Evolutionary conservation across 768 basidiomycete genomes (phyloP).

Genomic region (Lactifluus volemus): DNA sequence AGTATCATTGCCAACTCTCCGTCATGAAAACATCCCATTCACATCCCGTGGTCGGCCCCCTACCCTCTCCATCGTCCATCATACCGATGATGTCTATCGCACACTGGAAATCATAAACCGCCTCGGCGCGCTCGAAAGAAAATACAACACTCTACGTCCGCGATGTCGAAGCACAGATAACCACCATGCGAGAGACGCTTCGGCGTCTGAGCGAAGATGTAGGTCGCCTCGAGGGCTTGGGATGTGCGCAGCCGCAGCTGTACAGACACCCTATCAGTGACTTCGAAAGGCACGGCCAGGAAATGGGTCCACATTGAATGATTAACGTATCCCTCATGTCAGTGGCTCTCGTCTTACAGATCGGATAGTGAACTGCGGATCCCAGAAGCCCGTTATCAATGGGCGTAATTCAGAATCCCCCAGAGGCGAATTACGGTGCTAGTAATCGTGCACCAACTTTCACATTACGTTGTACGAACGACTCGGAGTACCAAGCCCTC

Average conservation of each 20-base stretch:
- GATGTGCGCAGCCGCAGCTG: constrained; percentile 59
- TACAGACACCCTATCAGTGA: constrained; percentile 57
- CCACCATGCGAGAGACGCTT: constrained; percentile 65
- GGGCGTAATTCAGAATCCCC: too few relatives aligned
- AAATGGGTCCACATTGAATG: constrained; percentile 60
- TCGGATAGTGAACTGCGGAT: constrained; percentile 24
- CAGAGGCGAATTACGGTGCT: too few relatives aligned
- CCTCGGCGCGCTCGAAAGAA: constrained; percentile 69
- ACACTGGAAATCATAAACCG: constrained; percentile 80
- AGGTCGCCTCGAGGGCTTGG: constrained; percentile 63
- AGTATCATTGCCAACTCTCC: constrained; percentile 1
- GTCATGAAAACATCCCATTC: neutral
- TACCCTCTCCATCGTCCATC: constrained; percentile 19
- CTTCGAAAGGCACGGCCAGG: constrained; percentile 58
- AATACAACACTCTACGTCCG: constrained; percentile 81
- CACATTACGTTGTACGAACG: too few relatives aligned
- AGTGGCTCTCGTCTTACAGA: constrained; percentile 57
- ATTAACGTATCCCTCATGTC: constrained; percentile 14
- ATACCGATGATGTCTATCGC: constrained; percentile 74
- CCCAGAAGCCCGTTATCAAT: too few relatives aligned
- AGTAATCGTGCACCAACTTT: too few relatives aligned
- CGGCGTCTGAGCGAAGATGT: constrained; percentile 69
- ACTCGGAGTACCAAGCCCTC: too few relatives aligned
- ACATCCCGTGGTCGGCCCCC: too few relatives aligned
- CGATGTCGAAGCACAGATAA: constrained; percentile 86